These are phyloP conservation scores for Ajuga reptans DNA, from an alignment of 305 asterid genomes.

Conservation along the genomic window DNA sequence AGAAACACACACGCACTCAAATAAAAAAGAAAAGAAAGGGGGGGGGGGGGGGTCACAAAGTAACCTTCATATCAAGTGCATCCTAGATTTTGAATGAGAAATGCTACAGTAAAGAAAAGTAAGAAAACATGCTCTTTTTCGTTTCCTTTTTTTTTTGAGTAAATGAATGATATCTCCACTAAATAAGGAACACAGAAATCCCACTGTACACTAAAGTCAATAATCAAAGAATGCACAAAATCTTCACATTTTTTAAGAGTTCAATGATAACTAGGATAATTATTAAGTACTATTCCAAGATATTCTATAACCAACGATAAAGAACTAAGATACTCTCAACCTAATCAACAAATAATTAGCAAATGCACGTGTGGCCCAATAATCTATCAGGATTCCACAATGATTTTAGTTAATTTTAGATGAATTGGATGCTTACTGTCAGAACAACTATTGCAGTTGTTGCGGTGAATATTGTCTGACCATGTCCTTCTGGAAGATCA, in stretches of 20 bases:
- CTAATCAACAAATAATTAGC: constrained; percentile 4
- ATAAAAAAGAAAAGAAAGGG: not conserved
- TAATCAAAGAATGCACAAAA: not conserved
- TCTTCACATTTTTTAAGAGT: not conserved
- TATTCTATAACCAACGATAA: not conserved
- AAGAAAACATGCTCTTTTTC: not conserved
- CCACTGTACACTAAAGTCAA: not conserved
- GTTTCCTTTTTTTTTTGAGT: too few relatives aligned
- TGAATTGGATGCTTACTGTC: constrained; percentile 46
- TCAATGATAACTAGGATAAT: not conserved
- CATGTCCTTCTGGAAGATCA: constrained; percentile 99
- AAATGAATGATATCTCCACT: not conserved
- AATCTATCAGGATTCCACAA: constrained; percentile 5
- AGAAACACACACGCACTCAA: not conserved
- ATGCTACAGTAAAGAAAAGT: not conserved
- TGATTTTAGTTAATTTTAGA: constrained; percentile 8
- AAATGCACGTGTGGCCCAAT: constrained; percentile 16
- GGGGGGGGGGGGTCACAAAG: not conserved
- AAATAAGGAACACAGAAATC: not conserved
- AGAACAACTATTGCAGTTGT: constrained; percentile 94
- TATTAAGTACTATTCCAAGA: not conserved
- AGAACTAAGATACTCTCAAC: constrained; percentile 10
- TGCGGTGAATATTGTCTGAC: constrained; percentile 94
- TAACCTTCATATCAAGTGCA: not conserved
- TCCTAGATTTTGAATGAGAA: not conserved